Conservation (phyloP, 164 flowering plant species). For the Malania oleifera region DNA sequence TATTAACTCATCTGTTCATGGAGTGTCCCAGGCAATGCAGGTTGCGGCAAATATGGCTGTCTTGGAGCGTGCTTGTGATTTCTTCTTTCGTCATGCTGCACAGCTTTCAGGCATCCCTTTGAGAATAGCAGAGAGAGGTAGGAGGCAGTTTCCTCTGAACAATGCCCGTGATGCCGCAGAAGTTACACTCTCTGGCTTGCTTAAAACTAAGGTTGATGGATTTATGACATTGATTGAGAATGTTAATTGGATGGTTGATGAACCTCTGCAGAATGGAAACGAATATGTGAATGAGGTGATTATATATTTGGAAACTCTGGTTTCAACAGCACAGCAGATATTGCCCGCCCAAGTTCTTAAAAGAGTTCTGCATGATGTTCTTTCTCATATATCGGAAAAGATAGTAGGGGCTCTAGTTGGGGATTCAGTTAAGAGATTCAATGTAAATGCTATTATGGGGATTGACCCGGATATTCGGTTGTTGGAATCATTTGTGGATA, state of each 20-base stretch:
- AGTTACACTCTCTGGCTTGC: conserved; percentile 78
- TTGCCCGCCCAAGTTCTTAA: conserved; percentile 68
- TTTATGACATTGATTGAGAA: conserved; percentile 81
- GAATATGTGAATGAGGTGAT: conserved; percentile 92
- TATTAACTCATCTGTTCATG: conserved; percentile 60
- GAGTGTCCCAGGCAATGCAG: conserved; percentile 91
- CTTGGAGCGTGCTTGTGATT: conserved; percentile 94
- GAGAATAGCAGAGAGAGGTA: conserved; percentile 85
- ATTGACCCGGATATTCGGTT: conserved; percentile 71
- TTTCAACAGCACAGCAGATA: conserved; percentile 96
- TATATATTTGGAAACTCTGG: conserved; percentile 85
- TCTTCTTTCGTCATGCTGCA: conserved; percentile 92
- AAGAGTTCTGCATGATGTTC: conserved; percentile 73
- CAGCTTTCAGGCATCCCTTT: conserved; percentile 89
- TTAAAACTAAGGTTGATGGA: conserved; percentile 79
- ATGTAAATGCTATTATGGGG: conserved; percentile 74
- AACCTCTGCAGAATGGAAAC: conserved; percentile 64
- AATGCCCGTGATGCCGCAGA: conserved; percentile 89
- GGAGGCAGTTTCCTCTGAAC: conserved; percentile 74
- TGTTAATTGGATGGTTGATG: conserved; percentile 93
- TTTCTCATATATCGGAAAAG: conserved; percentile 77
- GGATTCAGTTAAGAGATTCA: conserved; percentile 85
- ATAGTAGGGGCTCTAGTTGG: conserved; percentile 66
- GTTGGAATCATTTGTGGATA: conserved; percentile 86
- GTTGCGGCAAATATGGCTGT: conserved; percentile 95